phyloP scores from a whole-genome alignment of 1,139 yeast species.

The Nematodospora anomalae region DNA sequence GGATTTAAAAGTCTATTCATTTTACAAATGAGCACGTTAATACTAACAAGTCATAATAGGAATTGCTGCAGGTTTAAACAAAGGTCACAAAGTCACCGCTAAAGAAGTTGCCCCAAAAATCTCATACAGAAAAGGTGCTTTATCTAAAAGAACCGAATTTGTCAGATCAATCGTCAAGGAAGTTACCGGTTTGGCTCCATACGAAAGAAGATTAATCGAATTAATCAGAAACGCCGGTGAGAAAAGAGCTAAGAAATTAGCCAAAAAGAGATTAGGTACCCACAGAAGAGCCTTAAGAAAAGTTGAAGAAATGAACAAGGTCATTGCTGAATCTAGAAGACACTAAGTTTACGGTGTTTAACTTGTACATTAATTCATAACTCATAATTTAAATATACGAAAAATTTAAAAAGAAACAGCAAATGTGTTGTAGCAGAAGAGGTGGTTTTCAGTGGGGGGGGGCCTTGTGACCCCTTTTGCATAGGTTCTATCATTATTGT shows the following conservation, averaged over 20 bases:
- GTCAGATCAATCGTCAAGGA: slow-evolving; percentile 96
- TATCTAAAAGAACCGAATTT: slow-evolving; percentile 92
- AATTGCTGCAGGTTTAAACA: slow-evolving; percentile 98
- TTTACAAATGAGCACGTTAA: too few relatives aligned
- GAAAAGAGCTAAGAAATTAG: slow-evolving; percentile 99
- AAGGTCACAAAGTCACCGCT: slow-evolving; percentile 96
- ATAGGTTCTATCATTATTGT: too few relatives aligned
- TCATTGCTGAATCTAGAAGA: slow-evolving; percentile 98
- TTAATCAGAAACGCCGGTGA: slow-evolving; percentile 99
- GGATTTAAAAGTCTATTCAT: too few relatives aligned
- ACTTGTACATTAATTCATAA: slow-evolving; percentile 10
- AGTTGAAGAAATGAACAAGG: slow-evolving; percentile 97
- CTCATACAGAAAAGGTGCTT: slow-evolving; percentile 96
- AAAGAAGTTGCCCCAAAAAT: slow-evolving; percentile 93
- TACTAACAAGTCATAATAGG: slow-evolving; percentile 47
- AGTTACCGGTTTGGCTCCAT: slow-evolving; percentile 99
- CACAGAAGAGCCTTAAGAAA: slow-evolving; percentile 99
- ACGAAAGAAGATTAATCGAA: slow-evolving; percentile 99
- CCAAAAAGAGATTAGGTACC: slow-evolving; percentile 99
- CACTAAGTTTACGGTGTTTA: slow-evolving; percentile 31
- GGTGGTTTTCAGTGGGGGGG: background rate
- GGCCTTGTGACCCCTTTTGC: too few relatives aligned
- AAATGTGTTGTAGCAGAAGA: background rate
- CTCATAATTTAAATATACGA: slow-evolving; percentile 6
- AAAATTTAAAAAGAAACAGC: slow-evolving; percentile 6